These are phyloP conservation scores for Psilocybe subaeruginosa DNA, from an alignment of 768 basidiomycete species.

Conservation along the genomic window DNA sequence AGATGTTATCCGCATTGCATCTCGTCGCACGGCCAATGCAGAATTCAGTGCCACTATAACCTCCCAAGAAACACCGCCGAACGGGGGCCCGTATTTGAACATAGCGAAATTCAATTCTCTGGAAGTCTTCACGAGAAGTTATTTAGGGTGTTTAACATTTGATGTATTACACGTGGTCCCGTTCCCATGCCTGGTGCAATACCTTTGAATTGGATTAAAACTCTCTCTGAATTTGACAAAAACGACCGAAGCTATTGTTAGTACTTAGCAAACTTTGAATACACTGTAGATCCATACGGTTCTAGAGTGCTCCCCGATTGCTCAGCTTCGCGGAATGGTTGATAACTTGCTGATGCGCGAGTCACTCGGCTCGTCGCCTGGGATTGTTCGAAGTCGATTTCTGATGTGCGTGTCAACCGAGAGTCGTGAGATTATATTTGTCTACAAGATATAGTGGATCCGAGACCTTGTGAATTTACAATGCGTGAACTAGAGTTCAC, in stretches of 20 bases:
- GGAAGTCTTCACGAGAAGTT: neutral
- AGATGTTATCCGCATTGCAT: too few relatives aligned
- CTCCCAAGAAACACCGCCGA: too few relatives aligned
- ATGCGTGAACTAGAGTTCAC: neutral
- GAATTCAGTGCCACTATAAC: too few relatives aligned
- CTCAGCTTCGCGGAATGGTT: conserved; percentile 5
- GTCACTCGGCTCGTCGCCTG: neutral
- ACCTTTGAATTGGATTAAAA: neutral
- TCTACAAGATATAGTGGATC: neutral
- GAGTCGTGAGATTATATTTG: neutral
- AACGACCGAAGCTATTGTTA: neutral
- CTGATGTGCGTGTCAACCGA: neutral
- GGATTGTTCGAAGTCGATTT: neutral
- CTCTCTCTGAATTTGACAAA: neutral
- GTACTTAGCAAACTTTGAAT: neutral
- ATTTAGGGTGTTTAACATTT: neutral
- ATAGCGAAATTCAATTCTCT: too few relatives aligned
- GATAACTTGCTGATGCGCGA: neutral
- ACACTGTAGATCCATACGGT: neutral
- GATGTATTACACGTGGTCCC: neutral
- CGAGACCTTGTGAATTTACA: neutral
- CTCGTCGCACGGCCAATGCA: too few relatives aligned
- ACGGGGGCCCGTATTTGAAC: too few relatives aligned
- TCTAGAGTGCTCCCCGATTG: neutral
- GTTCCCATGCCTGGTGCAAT: neutral